Percentiles rank a stretch among this genome's conserved stretches.
phyloP scores from a whole-genome alignment of 495 filamentous ascomycete species.

The Talaromyces thailandensis region DNA sequence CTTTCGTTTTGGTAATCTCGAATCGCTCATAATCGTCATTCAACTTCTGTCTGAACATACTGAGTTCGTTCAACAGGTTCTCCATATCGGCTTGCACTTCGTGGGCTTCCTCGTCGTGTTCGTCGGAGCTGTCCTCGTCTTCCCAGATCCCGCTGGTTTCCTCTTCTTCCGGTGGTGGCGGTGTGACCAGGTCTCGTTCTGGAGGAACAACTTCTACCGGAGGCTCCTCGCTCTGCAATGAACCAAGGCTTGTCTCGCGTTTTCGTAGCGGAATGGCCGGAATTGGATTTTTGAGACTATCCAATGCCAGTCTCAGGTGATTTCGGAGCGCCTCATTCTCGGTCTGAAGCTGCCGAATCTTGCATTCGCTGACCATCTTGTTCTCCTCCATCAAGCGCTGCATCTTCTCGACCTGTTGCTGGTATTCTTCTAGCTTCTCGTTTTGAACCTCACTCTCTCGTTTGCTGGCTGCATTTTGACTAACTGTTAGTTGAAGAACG shows the following conservation, averaged over 20 bases:
- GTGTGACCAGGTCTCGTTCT: slow-evolving; percentile 31
- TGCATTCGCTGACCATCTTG: slow-evolving; percentile 76
- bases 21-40: slow-evolving; percentile 63
- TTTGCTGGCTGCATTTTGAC: slow-evolving; percentile 35
- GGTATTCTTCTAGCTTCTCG: slow-evolving; percentile 84
- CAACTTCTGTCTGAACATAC: slow-evolving; percentile 75
- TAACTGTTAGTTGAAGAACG: slow-evolving; percentile 66
- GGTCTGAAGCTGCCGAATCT: slow-evolving; percentile 74
- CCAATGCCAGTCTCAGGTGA: slow-evolving; percentile 78
- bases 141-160: slow-evolving; percentile 32
- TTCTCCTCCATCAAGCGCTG: slow-evolving; percentile 92
- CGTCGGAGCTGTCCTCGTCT: slow-evolving; percentile 20
- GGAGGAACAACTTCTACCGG: slow-evolving; percentile 26
- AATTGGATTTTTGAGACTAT: slow-evolving; percentile 84
- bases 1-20: slow-evolving; percentile 19
- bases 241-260: slow-evolving; percentile 27
- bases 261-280: slow-evolving; percentile 29
- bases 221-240: slow-evolving; percentile 21
- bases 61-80: slow-evolving; percentile 65
- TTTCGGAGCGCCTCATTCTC: slow-evolving; percentile 84
- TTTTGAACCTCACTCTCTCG: slow-evolving; percentile 47
- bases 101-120: slow-evolving; percentile 31
- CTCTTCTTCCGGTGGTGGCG: slow-evolving; percentile 12
- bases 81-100: slow-evolving; percentile 63
- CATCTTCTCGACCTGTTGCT: slow-evolving; percentile 72